phyloP scores from a whole-genome alignment of 192 early-diverging fungal species.

The Geranomyces variabilis region DNA sequence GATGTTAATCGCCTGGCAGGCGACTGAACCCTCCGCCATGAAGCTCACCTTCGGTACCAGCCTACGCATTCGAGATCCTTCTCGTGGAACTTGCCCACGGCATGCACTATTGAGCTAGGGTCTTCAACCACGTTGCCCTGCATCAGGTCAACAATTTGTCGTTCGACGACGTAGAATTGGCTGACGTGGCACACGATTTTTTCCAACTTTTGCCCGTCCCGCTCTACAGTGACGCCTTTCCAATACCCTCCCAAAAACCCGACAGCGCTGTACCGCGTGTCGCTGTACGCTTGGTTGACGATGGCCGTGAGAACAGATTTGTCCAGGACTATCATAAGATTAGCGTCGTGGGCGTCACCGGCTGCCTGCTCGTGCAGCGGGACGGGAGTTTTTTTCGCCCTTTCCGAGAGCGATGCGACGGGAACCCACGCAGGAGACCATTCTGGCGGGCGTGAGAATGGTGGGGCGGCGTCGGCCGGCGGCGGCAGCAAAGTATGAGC shows the following conservation, averaged over 20 bases:
- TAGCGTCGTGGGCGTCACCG: constrained; percentile 1
- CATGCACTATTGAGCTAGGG: constrained; percentile 12
- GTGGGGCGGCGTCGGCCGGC: constrained; percentile 5
- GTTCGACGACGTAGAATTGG: constrained; percentile 13
- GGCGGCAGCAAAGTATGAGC: constrained; percentile 2
- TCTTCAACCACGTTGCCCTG: constrained; percentile 20
- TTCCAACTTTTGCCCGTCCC: not conserved
- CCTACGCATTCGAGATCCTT: constrained; percentile 32
- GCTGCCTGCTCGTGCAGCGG: constrained; percentile 17
- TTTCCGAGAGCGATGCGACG: constrained; percentile 3
- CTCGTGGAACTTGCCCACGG: constrained; percentile 30
- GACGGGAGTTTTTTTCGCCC: constrained; percentile 10
- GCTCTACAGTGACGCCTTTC: constrained; percentile 9
- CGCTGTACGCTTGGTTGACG: constrained; percentile 28
- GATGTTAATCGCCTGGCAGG: no score
- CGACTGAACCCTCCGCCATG: no score
- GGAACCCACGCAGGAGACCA: constrained; percentile 30
- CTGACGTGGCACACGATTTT: constrained; percentile 31
- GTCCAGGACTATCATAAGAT: constrained; percentile 25
- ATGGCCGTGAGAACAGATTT: constrained; percentile 32
- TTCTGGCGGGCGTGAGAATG: constrained; percentile 12
- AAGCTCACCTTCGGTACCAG: constrained; percentile 37
- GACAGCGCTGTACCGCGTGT: constrained; percentile 23
- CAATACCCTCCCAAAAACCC: constrained; percentile 35
- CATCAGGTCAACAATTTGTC: constrained; percentile 23